A percentile compares a stretch with the other conserved stretches of the same genome.
Conservation (phyloP, 352 stramenopile genomes). For the Phytophthora ramorum region DNA sequence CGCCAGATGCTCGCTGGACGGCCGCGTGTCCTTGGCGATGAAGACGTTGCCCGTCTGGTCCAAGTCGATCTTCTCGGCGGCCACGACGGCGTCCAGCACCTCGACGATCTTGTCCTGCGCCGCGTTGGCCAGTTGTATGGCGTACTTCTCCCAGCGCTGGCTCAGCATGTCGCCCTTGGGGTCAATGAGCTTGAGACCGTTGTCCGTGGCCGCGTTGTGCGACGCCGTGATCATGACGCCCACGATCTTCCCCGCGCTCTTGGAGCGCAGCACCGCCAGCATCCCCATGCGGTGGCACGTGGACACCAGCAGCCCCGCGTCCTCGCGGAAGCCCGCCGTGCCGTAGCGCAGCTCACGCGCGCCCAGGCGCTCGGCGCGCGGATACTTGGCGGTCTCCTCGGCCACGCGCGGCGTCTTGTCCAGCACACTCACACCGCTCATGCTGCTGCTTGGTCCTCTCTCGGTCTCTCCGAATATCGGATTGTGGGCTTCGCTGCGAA, state of each 20-base stretch:
- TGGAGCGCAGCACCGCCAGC: slow-evolving; percentile 81
- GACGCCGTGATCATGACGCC: slow-evolving; percentile 96
- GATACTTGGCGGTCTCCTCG: slow-evolving; percentile 80
- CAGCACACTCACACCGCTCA: slow-evolving; percentile 63
- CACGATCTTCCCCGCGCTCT: slow-evolving; percentile 82
- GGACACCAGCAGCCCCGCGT: slow-evolving; percentile 88
- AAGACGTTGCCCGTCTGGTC: slow-evolving; percentile 88
- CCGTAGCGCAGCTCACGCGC: slow-evolving; percentile 86
- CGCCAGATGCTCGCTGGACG: slow-evolving; percentile 84
- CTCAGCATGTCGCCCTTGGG: slow-evolving; percentile 93
- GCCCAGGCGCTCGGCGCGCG: slow-evolving; percentile 49
- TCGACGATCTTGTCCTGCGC: slow-evolving; percentile 84
- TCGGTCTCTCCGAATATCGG: background rate
- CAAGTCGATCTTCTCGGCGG: slow-evolving; percentile 81
- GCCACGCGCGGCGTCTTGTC: slow-evolving; percentile 85
- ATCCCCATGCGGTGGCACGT: slow-evolving; percentile 95
- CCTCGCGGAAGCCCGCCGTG: slow-evolving; percentile 96
- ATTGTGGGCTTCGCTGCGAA: background rate
- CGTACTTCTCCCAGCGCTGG: slow-evolving; percentile 91
- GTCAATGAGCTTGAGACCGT: slow-evolving; percentile 96
- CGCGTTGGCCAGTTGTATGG: slow-evolving; percentile 85
- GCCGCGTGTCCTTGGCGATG: slow-evolving; percentile 94
- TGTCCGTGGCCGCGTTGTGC: slow-evolving; percentile 93
- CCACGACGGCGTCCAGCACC: slow-evolving; percentile 76
- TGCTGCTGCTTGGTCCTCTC: slow-evolving; percentile 18